These are phyloP conservation scores for Chlamydomonas sp. DNA, from an alignment of 139 green algal species.

Conservation along the genomic window DNA sequence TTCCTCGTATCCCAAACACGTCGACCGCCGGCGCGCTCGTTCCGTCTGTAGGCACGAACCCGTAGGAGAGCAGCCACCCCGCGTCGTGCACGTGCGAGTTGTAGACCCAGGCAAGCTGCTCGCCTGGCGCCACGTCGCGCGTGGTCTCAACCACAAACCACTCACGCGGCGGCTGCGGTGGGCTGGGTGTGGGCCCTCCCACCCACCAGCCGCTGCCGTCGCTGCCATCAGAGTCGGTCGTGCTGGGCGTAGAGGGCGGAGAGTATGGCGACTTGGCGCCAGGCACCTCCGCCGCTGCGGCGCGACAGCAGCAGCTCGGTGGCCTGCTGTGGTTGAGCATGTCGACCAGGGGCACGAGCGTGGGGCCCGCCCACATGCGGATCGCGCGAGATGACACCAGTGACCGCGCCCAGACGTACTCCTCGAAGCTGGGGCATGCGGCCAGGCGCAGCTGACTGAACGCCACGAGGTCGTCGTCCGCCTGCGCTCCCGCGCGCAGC, in stretches of 20 bases:
- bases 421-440: background rate
- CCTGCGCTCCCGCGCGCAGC: background rate
- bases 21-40: background rate
- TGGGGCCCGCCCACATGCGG: constrained; percentile 10
- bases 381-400: constrained; percentile 13
- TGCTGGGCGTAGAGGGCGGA: background rate
- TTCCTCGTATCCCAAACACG: no score
- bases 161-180: background rate
- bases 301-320: constrained; percentile 2
- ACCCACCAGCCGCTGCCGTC: constrained; percentile 5
- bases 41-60: constrained; percentile 11
- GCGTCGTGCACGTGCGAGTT: constrained; percentile 2
- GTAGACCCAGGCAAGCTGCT: constrained; percentile 14
- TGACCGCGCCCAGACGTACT: constrained; percentile 10
- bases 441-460: background rate
- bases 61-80: constrained; percentile 13
- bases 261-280: background rate
- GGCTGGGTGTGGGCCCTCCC: no score
- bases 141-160: constrained; percentile 6
- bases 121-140: background rate
- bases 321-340: constrained; percentile 14
- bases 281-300: background rate
- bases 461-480: background rate
- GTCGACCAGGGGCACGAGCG: constrained; percentile 15
- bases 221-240: background rate